These are phyloP conservation scores for Acorus gramineus DNA, from an alignment of 106 monocot species.

Conservation along the genomic window DNA sequence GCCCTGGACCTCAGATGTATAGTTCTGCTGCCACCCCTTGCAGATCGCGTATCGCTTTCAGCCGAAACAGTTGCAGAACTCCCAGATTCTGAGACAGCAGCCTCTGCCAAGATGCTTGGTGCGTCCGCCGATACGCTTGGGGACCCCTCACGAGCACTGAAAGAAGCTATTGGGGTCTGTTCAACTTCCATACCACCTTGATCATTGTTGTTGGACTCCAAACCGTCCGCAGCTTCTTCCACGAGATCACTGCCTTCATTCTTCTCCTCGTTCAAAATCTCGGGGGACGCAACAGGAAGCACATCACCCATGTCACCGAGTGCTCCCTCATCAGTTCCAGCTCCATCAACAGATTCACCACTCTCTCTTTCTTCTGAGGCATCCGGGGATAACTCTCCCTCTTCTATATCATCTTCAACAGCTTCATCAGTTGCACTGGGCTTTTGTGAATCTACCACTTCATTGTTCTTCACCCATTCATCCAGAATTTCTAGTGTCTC, in stretches of 20 bases:
- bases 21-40: too few species aligned
- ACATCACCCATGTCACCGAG: background rate
- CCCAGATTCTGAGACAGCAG: too few species aligned
- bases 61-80: too few species aligned
- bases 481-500: constrained; percentile 8
- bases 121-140: background rate
- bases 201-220: constrained; percentile 22
- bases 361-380: constrained; percentile 38
- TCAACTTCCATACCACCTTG: constrained; percentile 14
- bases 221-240: constrained; percentile 27
- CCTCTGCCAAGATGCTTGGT: too few species aligned
- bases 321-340: constrained; percentile 22
- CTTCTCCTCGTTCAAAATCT: constrained; percentile 12
- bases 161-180: constrained; percentile 15
- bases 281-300: constrained; percentile 20
- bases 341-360: constrained; percentile 10
- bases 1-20: too few species aligned
- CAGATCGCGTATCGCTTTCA: too few species aligned
- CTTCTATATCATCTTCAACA: constrained; percentile 46
- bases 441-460: constrained; percentile 23
- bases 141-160: constrained; percentile 3
- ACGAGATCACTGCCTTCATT: constrained; percentile 9
- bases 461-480: constrained; percentile 18
- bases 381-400: constrained; percentile 51
- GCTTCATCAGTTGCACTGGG: constrained; percentile 12